Base-by-base conservation (phyloP, 75 land plant species). In the Cunninghamia lanceolata region DNA sequence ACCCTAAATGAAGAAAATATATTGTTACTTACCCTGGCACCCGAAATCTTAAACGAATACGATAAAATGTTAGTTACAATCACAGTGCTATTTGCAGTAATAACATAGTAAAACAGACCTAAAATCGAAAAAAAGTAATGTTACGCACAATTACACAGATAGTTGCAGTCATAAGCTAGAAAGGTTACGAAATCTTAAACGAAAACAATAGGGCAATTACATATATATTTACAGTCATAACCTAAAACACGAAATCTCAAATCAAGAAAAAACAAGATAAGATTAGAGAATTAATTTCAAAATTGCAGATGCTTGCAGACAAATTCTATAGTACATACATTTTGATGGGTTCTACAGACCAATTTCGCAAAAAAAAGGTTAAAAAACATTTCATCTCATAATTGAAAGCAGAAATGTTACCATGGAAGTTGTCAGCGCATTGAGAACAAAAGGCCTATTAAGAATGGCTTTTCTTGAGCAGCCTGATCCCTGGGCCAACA, bases 361-460 rank as follows among this genome's bases (percentile, higher is more conserved):
- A 63, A 63, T 63, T 63, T 63, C 7, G 68, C 68, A 1, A 21
- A 21, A 4, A 63, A n/a, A 21, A 52, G 3, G 54, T 63, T 63
- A 63, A 21, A 63, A 63, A 25, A 7, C 56, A 1, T 54, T 3
- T 54, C 19, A 54, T 54, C 56, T 54, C 19, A 63, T 25, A 21
- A 63, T 4, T 25, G n/a, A 2, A 25, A 25, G 28, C 68, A 25
- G n/a, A 63, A 63, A 63, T 63, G 68, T 25, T 39, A 77, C 80
- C 80, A 39, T 77, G 25, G 80, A 77, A 77, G 80, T 77, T 77
- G 80, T 34, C 8, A 77, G 42, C 25, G 80, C 28, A 21, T 77
- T 77, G 42, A 77, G 80, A 19, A 15, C 80, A 38, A 9, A 39
- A 77, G 80, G 80, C 28, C 80, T 39, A 45, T 77, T 77, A 40